Percentiles rank a stretch among this genome's conserved stretches.
Conservation (phyloP, 2,329 filamentous ascomycete genomes). For the Fusarium ramigenum region DNA sequence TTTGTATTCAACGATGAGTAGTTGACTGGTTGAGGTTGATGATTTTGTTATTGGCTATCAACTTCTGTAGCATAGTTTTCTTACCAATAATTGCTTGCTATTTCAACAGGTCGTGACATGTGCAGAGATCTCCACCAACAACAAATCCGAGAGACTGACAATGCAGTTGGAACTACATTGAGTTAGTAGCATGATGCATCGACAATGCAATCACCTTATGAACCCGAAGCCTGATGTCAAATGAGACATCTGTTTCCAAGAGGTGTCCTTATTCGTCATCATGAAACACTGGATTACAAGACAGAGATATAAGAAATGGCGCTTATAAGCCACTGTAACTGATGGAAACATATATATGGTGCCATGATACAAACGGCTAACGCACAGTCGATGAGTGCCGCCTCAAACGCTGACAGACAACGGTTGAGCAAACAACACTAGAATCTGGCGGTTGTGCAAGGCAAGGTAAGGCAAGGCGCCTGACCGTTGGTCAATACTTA, state of each 20-base stretch:
- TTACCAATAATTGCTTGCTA: background rate
- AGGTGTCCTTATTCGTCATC: background rate
- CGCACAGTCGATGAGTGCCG: background rate
- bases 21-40: background rate
- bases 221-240: background rate
- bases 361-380: background rate
- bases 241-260: background rate
- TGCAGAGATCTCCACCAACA: background rate
- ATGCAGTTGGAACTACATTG: background rate
- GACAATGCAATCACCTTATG: background rate
- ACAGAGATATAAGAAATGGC: background rate
- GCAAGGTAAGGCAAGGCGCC: background rate
- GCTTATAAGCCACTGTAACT: background rate
- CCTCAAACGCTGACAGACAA: background rate
- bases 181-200: background rate
- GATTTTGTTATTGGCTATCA: background rate
- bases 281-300: constrained; percentile 5
- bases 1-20: background rate
- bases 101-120: background rate
- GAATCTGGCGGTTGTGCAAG: background rate
- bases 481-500: background rate
- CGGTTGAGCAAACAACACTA: constrained; percentile 10
- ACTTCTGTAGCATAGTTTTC: background rate
- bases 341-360: background rate
- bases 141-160: background rate